These are phyloP conservation scores for Podaxis pistillaris DNA, from an alignment of 768 basidiomycete genomes.

Conservation along the genomic window DNA sequence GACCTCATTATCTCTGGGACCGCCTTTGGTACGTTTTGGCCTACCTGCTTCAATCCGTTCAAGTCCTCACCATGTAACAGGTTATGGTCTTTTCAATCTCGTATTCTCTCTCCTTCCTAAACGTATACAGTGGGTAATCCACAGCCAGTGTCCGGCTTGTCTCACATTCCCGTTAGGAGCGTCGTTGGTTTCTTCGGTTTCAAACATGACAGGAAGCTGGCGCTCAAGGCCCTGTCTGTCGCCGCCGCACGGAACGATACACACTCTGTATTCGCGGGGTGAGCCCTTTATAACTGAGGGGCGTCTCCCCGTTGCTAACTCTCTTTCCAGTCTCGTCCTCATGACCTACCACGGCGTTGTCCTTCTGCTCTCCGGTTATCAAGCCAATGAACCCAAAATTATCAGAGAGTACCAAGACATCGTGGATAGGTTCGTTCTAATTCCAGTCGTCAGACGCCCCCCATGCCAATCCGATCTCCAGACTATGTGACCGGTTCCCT, in stretches of 20 bases:
- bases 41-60: conserved; percentile 19
- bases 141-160: background rate
- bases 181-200: conserved; percentile 78
- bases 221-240: conserved; percentile 66
- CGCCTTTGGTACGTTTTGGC: conserved; percentile 59
- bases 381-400: conserved; percentile 68
- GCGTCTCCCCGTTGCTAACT: conserved; percentile 7
- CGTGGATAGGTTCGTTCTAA: conserved; percentile 55
- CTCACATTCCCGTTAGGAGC: conserved; percentile 35
- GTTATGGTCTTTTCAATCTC: conserved; percentile 74
- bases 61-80: conserved; percentile 19
- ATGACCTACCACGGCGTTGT: conserved; percentile 82
- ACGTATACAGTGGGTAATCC: conserved; percentile 53
- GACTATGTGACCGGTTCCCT: conserved; percentile 58
- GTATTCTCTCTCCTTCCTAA: conserved; percentile 76
- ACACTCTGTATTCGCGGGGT: conserved; percentile 79
- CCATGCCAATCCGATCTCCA: conserved; percentile 21
- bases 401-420: conserved; percentile 62
- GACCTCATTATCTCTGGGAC: conserved; percentile 73
- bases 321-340: conserved; percentile 53
- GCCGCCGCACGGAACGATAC: conserved; percentile 67
- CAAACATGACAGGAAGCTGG: conserved; percentile 67
- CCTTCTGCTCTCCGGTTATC: conserved; percentile 69
- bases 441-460: background rate
- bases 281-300: conserved; percentile 16